Conservation (phyloP, 2,329 filamentous ascomycete genomes). For the Ceratocystis cubensis region DNA sequence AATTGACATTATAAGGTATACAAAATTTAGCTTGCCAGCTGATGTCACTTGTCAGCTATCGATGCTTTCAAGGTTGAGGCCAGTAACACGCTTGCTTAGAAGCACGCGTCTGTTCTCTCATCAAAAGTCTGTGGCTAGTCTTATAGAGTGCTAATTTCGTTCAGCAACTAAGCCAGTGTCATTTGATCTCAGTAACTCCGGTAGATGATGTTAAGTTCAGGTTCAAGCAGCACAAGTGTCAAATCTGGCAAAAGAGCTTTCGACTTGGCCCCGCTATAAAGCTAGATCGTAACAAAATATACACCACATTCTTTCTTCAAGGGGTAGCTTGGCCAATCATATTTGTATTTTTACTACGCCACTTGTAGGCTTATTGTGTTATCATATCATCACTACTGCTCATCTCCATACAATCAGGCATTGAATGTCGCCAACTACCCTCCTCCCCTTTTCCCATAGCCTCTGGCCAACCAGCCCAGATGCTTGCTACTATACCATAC, state of each 20-base stretch:
- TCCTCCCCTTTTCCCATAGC: neutral
- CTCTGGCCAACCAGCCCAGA: slow-evolving; percentile 27
- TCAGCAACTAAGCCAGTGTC: too few species aligned
- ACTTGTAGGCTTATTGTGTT: neutral
- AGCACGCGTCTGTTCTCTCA: too few species aligned
- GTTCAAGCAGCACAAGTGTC: too few species aligned
- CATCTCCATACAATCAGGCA: neutral
- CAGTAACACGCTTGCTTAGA: too few species aligned
- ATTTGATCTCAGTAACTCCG: too few species aligned
- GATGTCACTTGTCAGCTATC: too few species aligned
- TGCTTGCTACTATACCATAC: slow-evolving; percentile 50
- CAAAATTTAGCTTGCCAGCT: too few species aligned
- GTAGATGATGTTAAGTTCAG: too few species aligned
- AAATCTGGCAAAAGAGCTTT: neutral
- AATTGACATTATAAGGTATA: slow-evolving; percentile 5
- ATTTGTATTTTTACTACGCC: neutral
- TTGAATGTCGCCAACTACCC: neutral
- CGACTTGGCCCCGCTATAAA: neutral
- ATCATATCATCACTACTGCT: neutral
- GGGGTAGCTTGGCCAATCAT: neutral
- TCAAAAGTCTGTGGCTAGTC: too few species aligned
- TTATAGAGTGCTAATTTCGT: too few species aligned
- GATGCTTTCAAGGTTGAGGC: too few species aligned
- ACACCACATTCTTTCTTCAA: neutral
- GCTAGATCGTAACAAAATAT: neutral